Evolutionary conservation across 805 yeast species (phyloP).

Genomic region (Starmerella sp.): DNA sequence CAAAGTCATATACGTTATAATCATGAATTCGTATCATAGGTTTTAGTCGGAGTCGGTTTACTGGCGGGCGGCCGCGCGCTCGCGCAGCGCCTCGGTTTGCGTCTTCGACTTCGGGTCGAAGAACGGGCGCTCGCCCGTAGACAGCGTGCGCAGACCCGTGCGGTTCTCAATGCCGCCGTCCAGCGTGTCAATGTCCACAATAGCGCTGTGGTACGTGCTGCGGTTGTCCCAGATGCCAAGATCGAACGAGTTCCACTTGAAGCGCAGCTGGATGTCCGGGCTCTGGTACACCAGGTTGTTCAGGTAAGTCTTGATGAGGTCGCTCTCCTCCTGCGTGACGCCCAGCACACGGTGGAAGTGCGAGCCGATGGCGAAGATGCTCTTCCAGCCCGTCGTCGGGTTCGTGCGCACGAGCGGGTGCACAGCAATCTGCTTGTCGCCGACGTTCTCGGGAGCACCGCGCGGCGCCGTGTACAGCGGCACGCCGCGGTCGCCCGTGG

Average conservation of each 20-base stretch:
- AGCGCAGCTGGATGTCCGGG: slow-evolving; percentile 46
- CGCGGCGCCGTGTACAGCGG: slow-evolving; percentile 38
- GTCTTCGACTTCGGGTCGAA: slow-evolving; percentile 25
- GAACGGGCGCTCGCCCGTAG: slow-evolving; percentile 27
- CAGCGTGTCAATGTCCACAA: slow-evolving; percentile 31
- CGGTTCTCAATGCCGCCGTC: slow-evolving; percentile 20
- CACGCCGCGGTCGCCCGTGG: slow-evolving; percentile 34
- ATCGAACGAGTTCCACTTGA: slow-evolving; percentile 43
- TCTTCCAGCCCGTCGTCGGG: slow-evolving; percentile 55
- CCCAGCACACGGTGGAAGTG: slow-evolving; percentile 45
- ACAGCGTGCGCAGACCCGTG: slow-evolving; percentile 25
- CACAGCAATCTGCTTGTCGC: slow-evolving; percentile 32
- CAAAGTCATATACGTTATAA: neutral
- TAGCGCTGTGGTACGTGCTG: slow-evolving; percentile 42
- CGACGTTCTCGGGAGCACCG: slow-evolving; percentile 23
- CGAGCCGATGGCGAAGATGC: slow-evolving; percentile 42
- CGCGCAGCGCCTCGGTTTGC: slow-evolving; percentile 16
- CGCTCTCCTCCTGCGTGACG: slow-evolving; percentile 41
- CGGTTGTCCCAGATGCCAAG: slow-evolving; percentile 55
- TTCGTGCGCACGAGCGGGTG: slow-evolving; percentile 56
- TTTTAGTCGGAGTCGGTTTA: neutral
- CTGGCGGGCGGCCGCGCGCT: slow-evolving; percentile 6
- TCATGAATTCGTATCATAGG: neutral
- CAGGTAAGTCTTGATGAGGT: slow-evolving; percentile 38
- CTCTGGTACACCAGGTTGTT: slow-evolving; percentile 39